A percentile compares a stretch with the other conserved stretches of the same genome.
Evolutionary conservation across 805 yeast genomes (phyloP).

Genomic region (Lipomyces sp.): DNA sequence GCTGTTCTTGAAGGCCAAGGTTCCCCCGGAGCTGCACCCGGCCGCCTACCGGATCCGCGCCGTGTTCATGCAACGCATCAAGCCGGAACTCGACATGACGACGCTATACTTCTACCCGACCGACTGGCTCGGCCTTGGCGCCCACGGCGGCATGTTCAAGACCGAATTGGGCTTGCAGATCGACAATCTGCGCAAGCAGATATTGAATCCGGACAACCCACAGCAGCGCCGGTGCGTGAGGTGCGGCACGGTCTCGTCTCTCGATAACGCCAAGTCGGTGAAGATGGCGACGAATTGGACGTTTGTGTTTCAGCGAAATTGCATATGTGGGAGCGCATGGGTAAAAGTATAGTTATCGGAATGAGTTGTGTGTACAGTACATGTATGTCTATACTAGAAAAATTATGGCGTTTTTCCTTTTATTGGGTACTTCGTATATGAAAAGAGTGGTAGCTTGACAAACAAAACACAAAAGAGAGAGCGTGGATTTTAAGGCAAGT

Average conservation of each 20-base stretch:
- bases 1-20: constrained; percentile 57
- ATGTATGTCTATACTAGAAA: too few species aligned
- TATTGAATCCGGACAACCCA: constrained; percentile 41
- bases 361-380: neutral
- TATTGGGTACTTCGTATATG: too few species aligned
- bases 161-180: constrained; percentile 33
- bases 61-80: constrained; percentile 45
- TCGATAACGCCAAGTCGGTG: constrained; percentile 36
- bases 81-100: constrained; percentile 49
- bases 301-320: constrained; percentile 64
- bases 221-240: constrained; percentile 48
- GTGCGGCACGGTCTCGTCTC: constrained; percentile 50
- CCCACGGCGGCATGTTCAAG: neutral
- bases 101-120: constrained; percentile 62
- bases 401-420: too few species aligned
- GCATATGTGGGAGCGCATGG: constrained; percentile 59
- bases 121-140: constrained; percentile 52
- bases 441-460: too few species aligned
- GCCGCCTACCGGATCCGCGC: constrained; percentile 44
- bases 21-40: constrained; percentile 46
- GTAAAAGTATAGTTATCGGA: constrained; percentile 3
- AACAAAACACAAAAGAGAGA: too few species aligned
- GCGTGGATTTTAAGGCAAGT: too few species aligned
- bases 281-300: constrained; percentile 46
- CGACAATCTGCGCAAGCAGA: constrained; percentile 41